These are phyloP conservation scores for Gossypioides kirkii DNA, from an alignment of 345 rosid species.

Conservation along the genomic window DNA sequence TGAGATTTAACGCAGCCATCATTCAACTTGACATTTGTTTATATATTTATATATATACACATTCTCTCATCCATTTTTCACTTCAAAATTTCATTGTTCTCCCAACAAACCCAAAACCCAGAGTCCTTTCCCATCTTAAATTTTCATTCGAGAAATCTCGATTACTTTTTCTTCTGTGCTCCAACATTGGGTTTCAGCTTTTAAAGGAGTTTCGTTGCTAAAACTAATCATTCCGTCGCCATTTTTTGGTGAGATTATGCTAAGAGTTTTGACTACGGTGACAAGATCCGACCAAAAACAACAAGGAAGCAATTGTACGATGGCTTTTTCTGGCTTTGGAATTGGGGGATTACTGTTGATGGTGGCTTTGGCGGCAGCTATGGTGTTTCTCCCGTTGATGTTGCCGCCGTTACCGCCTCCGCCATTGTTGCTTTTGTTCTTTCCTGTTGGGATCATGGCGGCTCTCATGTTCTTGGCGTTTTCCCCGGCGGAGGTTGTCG, in stretches of 20 bases:
- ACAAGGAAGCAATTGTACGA: background rate
- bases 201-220: background rate
- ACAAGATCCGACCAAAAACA: background rate
- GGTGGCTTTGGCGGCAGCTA: conserved; percentile 34
- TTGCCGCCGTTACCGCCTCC: conserved; percentile 74
- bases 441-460: conserved; percentile 61
- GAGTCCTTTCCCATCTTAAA: background rate
- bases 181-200: background rate
- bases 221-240: background rate
- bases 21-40: background rate
- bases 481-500: conserved; percentile 34
- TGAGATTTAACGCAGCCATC: background rate
- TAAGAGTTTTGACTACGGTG: conserved; percentile 12
- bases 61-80: background rate
- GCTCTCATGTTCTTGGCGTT: conserved; percentile 60
- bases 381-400: conserved; percentile 54
- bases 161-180: too few relatives aligned
- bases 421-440: conserved; percentile 46
- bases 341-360: conserved; percentile 29
- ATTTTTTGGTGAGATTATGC: conserved; percentile 17
- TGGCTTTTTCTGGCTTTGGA: conserved; percentile 32
- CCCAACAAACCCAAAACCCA: background rate
- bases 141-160: background rate
- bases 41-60: background rate
- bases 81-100: background rate